phyloP scores from a whole-genome alignment of 192 early-diverging fungal species.

The Dissophora globulifera region DNA sequence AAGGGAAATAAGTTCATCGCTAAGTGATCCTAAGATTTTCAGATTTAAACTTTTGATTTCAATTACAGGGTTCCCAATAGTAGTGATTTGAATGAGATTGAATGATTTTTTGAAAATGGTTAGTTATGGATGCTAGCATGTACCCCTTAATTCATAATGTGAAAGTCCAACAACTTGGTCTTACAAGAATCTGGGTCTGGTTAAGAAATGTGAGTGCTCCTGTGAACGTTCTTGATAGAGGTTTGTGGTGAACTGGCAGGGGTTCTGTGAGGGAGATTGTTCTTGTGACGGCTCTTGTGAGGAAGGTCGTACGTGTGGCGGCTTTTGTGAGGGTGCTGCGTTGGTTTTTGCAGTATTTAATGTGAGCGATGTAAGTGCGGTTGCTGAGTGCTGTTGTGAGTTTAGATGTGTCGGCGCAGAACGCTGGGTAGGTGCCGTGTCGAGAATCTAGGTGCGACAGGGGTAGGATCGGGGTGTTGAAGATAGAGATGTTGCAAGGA shows the following conservation, averaged over 20 bases:
- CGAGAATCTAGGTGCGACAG: constrained; percentile 13
- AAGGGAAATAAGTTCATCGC: no score
- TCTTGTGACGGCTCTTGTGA: constrained; percentile 7
- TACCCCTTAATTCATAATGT: no score
- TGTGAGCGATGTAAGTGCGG: background rate
- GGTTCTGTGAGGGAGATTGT: constrained; percentile 9
- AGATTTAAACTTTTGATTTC: no score
- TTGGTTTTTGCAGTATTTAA: constrained; percentile 8
- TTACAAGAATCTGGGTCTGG: no score
- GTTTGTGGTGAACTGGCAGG: constrained; percentile 2
- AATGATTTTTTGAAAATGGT: no score
- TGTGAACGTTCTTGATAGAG: background rate
- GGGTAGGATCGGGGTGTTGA: constrained; percentile 31
- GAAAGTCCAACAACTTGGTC: no score
- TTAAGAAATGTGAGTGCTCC: no score
- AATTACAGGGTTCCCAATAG: no score
- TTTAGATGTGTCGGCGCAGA: constrained; percentile 11
- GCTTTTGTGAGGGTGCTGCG: constrained; percentile 1
- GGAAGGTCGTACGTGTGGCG: constrained; percentile 1
- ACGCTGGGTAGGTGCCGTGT: constrained; percentile 10
- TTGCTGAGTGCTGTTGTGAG: constrained; percentile 4
- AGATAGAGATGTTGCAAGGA: constrained; percentile 25
- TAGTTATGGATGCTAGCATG: no score
- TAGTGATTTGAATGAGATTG: no score
- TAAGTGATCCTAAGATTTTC: no score